Evolutionary conservation across 2,329 filamentous ascomycete genomes (phyloP).

Genomic region (Colletotrichum liriopes): DNA sequence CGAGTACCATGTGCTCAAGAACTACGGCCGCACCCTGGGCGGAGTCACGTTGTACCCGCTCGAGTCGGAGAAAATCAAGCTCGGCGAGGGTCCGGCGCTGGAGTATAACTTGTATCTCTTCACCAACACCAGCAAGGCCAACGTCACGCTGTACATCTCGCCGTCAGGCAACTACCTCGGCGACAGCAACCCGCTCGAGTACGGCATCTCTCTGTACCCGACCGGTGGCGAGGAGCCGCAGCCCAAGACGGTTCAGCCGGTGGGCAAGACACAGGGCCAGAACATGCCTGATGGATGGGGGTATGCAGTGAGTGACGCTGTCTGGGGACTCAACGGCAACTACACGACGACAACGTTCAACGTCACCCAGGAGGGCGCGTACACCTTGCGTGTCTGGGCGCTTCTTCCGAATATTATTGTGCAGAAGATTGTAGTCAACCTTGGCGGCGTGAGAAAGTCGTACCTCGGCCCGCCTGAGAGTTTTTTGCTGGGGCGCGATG

Average conservation of each 20-base stretch:
- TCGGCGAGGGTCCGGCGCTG: slow-evolving; percentile 67
- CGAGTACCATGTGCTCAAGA: slow-evolving; percentile 66
- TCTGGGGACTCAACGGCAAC: slow-evolving; percentile 62
- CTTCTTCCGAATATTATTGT: slow-evolving; percentile 68
- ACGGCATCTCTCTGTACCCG: slow-evolving; percentile 64
- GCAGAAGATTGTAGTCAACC: slow-evolving; percentile 70
- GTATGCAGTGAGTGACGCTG: slow-evolving; percentile 60
- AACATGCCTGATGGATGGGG: slow-evolving; percentile 61
- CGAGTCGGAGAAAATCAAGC: slow-evolving; percentile 63
- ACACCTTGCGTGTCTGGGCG: slow-evolving; percentile 67
- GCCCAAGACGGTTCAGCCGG: slow-evolving; percentile 57
- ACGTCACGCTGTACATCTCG: slow-evolving; percentile 66
- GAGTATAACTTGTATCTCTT: slow-evolving; percentile 76
- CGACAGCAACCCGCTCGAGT: slow-evolving; percentile 64
- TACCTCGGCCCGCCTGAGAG: slow-evolving; percentile 73
- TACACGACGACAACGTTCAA: slow-evolving; percentile 62
- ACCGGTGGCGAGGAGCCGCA: slow-evolving; percentile 49
- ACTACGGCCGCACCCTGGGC: slow-evolving; percentile 71
- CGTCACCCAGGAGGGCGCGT: slow-evolving; percentile 59
- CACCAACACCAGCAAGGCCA: slow-evolving; percentile 62
- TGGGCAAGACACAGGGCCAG: slow-evolving; percentile 58
- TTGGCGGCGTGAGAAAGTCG: slow-evolving; percentile 68
- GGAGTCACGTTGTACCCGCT: slow-evolving; percentile 72
- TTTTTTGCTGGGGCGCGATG: slow-evolving; percentile 61
- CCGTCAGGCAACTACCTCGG: slow-evolving; percentile 69